A percentile compares a stretch with the other conserved stretches of the same genome.
These are phyloP conservation scores for Albizia julibrissin DNA, from an alignment of 306 rosid genomes.

Conservation along the genomic window DNA sequence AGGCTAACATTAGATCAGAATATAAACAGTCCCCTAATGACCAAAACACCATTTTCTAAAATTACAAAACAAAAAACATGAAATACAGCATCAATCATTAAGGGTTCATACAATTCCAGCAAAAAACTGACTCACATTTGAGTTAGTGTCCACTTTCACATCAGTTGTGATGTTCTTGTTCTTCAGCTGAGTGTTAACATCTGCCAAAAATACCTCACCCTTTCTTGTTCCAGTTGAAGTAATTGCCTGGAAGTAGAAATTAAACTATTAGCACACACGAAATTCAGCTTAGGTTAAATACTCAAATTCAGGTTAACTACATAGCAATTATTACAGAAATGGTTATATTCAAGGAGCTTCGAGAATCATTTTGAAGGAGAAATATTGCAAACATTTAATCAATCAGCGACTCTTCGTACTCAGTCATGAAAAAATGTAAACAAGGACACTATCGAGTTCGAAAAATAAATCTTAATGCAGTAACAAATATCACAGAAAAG, in stretches of 20 bases:
- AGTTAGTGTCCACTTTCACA: slow-evolving; percentile 83
- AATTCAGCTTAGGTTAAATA: slow-evolving; percentile 1
- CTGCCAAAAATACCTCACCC: slow-evolving; percentile 74
- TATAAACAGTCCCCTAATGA: background rate
- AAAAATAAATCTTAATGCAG: background rate
- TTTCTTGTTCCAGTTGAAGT: slow-evolving; percentile 80
- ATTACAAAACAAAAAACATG: background rate
- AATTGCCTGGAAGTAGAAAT: slow-evolving; percentile 58
- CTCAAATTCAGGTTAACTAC: background rate
- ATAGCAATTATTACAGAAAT: background rate
- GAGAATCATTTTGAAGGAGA: background rate
- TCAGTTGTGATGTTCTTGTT: slow-evolving; percentile 93
- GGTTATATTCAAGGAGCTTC: background rate
- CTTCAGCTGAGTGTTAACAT: slow-evolving; percentile 79
- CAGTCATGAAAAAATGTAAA: background rate
- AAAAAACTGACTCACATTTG: slow-evolving; percentile 60
- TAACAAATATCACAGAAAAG: background rate
- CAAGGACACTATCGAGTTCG: background rate
- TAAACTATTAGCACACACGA: slow-evolving; percentile 3
- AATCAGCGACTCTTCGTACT: background rate
- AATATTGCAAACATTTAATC: background rate
- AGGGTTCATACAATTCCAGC: background rate
- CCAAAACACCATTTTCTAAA: background rate
- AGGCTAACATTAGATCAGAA: background rate
- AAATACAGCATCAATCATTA: background rate